Base-by-base conservation (phyloP, 139 green algal species). In the Picochlorum sp. region DNA sequence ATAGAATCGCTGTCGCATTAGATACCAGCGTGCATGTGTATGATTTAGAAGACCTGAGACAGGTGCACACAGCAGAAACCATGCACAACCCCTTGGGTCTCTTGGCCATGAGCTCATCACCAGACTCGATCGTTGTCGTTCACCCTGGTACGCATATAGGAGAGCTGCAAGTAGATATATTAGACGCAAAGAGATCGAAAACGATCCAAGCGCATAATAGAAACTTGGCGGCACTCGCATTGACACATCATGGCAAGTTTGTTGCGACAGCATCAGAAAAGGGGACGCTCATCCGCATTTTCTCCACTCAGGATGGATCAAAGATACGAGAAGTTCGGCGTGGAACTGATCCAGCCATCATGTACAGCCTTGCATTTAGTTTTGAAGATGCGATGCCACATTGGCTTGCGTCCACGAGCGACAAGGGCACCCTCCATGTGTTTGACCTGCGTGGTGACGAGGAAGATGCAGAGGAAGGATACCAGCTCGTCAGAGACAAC, bases 101-200 rank as follows among this genome's bases (percentile, higher is more conserved):
- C 15, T 70, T 95, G 38, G 84, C 87, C 10, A 71, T 98, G 23
- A 93, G 80, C 9, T 79, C 89, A n/a, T 61, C 76, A 0, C 56
- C 84, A 30, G 89, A 93, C 45, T 72, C 69, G 18, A 92, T 84
- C 0, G 89, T 97, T 56, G 74, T 98, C 47, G 93, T 89, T 5
- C 97, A 90, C 79, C 92, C 90, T 1, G 93, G 92, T 2, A 74
- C 96, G 65, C 84, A 95, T 62, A 71, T 74, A 3, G 92, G 92
- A 2, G 87, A 97, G 84, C 86, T 90, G 57, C 79, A 94, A 2
- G 74, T 99, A 5, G 94, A 99, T 84, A 79, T 95, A 63, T 95
- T 94, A 59, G 92, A 98, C 70, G 74, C 87, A 28, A 77, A 82
- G 18, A 77, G 87, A 57, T 95, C 87, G 20, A 88, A 88, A 69